A percentile compares a stretch with the other conserved stretches of the same genome.
Conservation (phyloP, 768 basidiomycete species). For the Leucocoprinus leucothites region DNA sequence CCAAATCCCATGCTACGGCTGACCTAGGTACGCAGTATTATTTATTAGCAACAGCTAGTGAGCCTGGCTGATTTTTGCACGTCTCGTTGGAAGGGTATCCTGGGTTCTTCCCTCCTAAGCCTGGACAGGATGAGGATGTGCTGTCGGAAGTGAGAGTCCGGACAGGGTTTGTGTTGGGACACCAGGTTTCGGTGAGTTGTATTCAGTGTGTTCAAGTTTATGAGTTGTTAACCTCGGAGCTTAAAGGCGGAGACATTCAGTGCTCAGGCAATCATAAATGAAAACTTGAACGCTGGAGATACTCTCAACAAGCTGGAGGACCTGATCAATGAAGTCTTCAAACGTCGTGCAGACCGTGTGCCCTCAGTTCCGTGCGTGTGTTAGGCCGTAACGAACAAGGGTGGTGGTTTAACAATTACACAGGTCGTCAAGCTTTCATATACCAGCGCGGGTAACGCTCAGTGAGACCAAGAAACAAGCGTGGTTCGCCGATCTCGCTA, state of each 20-base stretch:
- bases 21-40: slow-evolving; percentile 69
- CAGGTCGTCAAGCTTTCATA: slow-evolving; percentile 68
- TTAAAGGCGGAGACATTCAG: slow-evolving; percentile 64
- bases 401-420: background rate
- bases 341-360: slow-evolving; percentile 53
- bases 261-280: slow-evolving; percentile 50
- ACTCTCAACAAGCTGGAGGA: slow-evolving; percentile 63
- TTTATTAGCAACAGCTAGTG: no score
- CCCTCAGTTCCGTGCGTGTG: slow-evolving; percentile 62
- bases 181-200: slow-evolving; percentile 54
- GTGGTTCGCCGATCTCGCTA: slow-evolving; percentile 83
- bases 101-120: slow-evolving; percentile 73
- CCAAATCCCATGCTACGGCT: slow-evolving; percentile 58
- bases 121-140: slow-evolving; percentile 72
- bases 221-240: background rate
- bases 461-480: slow-evolving; percentile 76
- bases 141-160: slow-evolving; percentile 63
- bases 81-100: slow-evolving; percentile 53
- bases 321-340: slow-evolving; percentile 74
- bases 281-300: slow-evolving; percentile 42
- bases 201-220: background rate
- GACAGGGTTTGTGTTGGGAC: slow-evolving; percentile 55
- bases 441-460: slow-evolving; percentile 79
- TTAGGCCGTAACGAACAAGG: background rate
- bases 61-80: no score